Evolutionary conservation across 169 alveolate genomes (phyloP).

Genomic region (Cryptosporidium xiaoi): DNA sequence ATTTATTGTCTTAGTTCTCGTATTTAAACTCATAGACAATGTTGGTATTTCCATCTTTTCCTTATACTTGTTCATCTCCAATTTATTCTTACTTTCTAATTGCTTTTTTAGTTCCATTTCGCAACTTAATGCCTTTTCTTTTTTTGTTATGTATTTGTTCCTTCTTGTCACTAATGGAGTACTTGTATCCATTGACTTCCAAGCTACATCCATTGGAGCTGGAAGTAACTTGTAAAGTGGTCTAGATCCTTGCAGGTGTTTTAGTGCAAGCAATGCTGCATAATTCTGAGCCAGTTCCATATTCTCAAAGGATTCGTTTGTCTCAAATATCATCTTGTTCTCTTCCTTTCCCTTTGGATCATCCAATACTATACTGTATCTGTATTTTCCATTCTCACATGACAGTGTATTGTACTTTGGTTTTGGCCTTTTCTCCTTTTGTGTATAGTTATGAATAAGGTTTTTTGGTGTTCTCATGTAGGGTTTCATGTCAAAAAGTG

Average conservation of each 20-base stretch:
- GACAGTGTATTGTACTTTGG: slow-evolving; percentile 25
- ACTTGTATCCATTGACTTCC: slow-evolving; percentile 56
- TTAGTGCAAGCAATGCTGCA: slow-evolving; percentile 48
- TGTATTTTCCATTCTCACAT: slow-evolving; percentile 19
- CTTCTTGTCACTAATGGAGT: slow-evolving; percentile 38
- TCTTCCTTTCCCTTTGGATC: slow-evolving; percentile 60
- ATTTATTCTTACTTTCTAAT: slow-evolving; percentile 16
- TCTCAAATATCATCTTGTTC: slow-evolving; percentile 34
- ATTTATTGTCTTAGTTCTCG: slow-evolving; percentile 26
- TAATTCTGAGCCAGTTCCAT: slow-evolving; percentile 63
- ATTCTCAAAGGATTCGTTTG: slow-evolving; percentile 40
- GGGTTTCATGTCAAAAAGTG: slow-evolving; percentile 55
- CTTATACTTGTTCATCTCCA: slow-evolving; percentile 19
- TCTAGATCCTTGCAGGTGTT: slow-evolving; percentile 23
- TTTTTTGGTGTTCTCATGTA: slow-evolving; percentile 71
- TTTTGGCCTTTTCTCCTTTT: slow-evolving; percentile 60
- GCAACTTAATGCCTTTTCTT: slow-evolving; percentile 24
- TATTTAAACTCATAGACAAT: slow-evolving; percentile 49
- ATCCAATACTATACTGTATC: slow-evolving; percentile 34
- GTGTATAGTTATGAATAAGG: slow-evolving; percentile 33
- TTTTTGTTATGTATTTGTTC: slow-evolving; percentile 31
- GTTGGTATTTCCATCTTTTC: slow-evolving; percentile 67
- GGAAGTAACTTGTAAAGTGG: slow-evolving; percentile 61
- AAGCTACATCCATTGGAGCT: slow-evolving; percentile 54
- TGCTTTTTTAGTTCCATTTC: not conserved